These are phyloP conservation scores for Tolypocladium inflatum DNA, from an alignment of 2,329 filamentous ascomycete species.

Conservation along the genomic window DNA sequence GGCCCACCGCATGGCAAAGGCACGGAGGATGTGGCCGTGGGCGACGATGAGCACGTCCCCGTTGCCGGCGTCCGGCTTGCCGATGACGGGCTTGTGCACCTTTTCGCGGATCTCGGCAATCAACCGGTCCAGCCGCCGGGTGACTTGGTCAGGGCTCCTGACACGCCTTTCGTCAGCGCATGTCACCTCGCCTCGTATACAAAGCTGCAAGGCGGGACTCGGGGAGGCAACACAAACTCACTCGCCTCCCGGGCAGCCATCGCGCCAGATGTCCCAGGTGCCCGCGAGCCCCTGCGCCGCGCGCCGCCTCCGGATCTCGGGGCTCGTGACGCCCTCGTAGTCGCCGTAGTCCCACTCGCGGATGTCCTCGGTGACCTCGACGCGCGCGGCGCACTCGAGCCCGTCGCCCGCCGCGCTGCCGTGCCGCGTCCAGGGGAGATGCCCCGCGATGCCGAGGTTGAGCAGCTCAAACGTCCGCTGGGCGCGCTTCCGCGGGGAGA, in stretches of 20 bases:
- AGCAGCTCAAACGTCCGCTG: constrained; percentile 87
- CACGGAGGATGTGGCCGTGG: constrained; percentile 81
- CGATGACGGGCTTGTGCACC: constrained; percentile 55
- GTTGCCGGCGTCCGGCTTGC: constrained; percentile 29
- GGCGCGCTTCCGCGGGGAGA: constrained; percentile 76
- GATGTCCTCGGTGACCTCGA: constrained; percentile 63
- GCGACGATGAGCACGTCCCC: constrained; percentile 57
- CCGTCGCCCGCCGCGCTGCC: constrained; percentile 24
- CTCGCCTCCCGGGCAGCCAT: constrained; percentile 81
- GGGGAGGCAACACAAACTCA: constrained; percentile 28
- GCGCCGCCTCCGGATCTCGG: constrained; percentile 53
- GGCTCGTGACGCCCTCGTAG: constrained; percentile 72
- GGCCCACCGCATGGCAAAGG: constrained; percentile 82
- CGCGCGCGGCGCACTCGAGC: constrained; percentile 45
- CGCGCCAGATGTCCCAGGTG: constrained; percentile 80
- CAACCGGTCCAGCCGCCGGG: constrained; percentile 60
- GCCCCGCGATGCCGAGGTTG: constrained; percentile 57
- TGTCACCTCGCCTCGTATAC: background rate
- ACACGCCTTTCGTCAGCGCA: background rate
- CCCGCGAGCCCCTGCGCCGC: constrained; percentile 45
- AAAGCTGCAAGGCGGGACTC: no score
- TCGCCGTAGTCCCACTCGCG: constrained; percentile 83
- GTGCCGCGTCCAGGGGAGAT: constrained; percentile 60
- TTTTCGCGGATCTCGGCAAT: constrained; percentile 64
- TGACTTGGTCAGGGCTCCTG: constrained; percentile 64